These are phyloP conservation scores for Neonectria punicea DNA, from an alignment of 2,329 filamentous ascomycete genomes.

Conservation along the genomic window DNA sequence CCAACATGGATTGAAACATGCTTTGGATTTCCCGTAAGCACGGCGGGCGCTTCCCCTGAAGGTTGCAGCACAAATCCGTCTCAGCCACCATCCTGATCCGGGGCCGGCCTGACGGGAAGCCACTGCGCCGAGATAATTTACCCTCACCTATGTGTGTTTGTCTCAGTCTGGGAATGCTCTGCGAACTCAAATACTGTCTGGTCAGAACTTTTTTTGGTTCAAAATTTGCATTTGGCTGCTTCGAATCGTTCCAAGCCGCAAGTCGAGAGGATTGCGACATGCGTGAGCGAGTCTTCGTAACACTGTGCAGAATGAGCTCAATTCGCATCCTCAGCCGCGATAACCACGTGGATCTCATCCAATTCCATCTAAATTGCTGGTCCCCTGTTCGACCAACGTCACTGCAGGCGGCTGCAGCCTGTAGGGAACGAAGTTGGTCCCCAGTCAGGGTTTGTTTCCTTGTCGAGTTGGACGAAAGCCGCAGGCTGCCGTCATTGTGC, in stretches of 20 bases:
- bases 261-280: not conserved
- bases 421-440: not conserved
- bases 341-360: not conserved
- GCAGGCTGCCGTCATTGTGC: not conserved
- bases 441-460: not conserved
- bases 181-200: slow-evolving; percentile 3
- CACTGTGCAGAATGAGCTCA: not conserved
- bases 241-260: not conserved
- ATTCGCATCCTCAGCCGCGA: not conserved
- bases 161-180: slow-evolving; percentile 7
- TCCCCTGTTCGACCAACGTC: not conserved
- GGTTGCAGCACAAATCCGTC: slow-evolving; percentile 7
- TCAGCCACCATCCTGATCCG: not conserved
- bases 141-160: not conserved
- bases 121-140: not conserved
- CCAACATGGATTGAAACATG: slow-evolving; percentile 16
- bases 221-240: not conserved
- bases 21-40: not conserved
- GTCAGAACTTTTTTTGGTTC: not conserved
- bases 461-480: not conserved
- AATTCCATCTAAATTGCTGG: not conserved
- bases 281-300: not conserved
- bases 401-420: not conserved
- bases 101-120: not conserved
- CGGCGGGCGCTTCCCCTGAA: slow-evolving; percentile 5